Base-by-base conservation (phyloP, 768 basidiomycete genomes). In the Clitopilus hobsonii region DNA sequence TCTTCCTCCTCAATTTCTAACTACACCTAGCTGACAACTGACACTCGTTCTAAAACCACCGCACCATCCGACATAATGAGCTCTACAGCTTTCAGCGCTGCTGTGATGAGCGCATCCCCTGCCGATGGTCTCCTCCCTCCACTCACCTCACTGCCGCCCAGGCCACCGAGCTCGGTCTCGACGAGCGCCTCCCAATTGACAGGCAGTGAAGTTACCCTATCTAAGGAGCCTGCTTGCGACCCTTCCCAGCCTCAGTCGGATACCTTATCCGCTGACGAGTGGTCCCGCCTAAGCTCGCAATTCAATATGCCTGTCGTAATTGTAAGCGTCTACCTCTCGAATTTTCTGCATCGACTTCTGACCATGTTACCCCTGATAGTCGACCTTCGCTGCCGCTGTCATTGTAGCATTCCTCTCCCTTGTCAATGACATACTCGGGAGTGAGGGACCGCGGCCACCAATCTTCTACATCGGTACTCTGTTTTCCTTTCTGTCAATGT, bases 311-410 rank as follows among this genome's bases (percentile, higher is more conserved):
- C 38, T n/a, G 52, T 53, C 22, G 36, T 38, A 16, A 53, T 53
- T 23, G 52, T 53, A 38, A 8, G 52, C n/a, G n/a, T n/a, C n/a
- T n/a, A n/a, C n/a, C n/a, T 38, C 25, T 22, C 7, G 30, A 6
- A 16, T 14, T 32, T 6, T 38, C 30, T 5, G 38, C 14, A 30
- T 13, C 16, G 24, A n/a, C 5, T 26, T 36, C 16, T 26, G 8
- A 26, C 38, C 2, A 53, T 38, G 11, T 14, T 18, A 2, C 28
- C 8, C 38, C 38, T 45, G 10, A 5, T 4, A 57, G 56, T 57
- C 56, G 18, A 57, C 56, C 16, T 57, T 57, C 41, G 53, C 56
- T 3, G 38, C 45, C n/a, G 36, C 49, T 10, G 52, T 57, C 24
- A 57, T 57, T 36, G 30, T 57, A 38, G 32, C 56, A 0, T 57